Evolutionary conservation across 2,329 filamentous ascomycete species (phyloP), one percentile per base, ranked within the genome.

Genomic region (Blastomyces parvus): DNA sequence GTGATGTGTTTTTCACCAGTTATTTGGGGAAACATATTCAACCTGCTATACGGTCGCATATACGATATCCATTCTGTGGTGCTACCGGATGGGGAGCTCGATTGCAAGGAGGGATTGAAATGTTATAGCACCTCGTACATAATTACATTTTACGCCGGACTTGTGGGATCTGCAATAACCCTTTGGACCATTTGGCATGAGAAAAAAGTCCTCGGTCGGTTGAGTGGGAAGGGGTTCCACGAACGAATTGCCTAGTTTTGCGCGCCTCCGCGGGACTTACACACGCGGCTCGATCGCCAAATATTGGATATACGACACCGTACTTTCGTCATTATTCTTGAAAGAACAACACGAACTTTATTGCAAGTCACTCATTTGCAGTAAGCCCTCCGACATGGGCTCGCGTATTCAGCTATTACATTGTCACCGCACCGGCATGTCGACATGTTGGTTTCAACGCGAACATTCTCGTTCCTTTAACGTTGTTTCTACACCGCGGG

Each of bases 1-100:
- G 88, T 89, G 69, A 95, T 99, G 86, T 97, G 91, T 0, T 80
- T 97, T 58, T 88, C 90, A 2, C 92, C 93, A 0, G 90, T 96
- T 2, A 76, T 96, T 36, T 91, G 88, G 9, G 92, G 91, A 59
- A 96, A 97, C 70, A 75, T 96, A 27, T 97, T 96, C 81, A 99
- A 97, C 73, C 78, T 97, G 1, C 86, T 94, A 64, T 99, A 97
- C 73, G 94, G 94, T 59, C 78, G 75, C 19, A 86, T 96, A 0
- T 95, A 91, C 69, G 94, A 99, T 73, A 78, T 79, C 9, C 91
- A 97, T 74, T 92, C 88, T 27, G 77, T 87, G 42, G 78, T 90
- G 11, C 82, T 84, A 25, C 81, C 83, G 0, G 83, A 85, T 52
- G 91, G 90, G 25, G 86, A 91, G 67, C 82, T 88, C 38, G 83